Conservation (phyloP, 169 alveolate genomes). For the Plasmodium adleri region DNA sequence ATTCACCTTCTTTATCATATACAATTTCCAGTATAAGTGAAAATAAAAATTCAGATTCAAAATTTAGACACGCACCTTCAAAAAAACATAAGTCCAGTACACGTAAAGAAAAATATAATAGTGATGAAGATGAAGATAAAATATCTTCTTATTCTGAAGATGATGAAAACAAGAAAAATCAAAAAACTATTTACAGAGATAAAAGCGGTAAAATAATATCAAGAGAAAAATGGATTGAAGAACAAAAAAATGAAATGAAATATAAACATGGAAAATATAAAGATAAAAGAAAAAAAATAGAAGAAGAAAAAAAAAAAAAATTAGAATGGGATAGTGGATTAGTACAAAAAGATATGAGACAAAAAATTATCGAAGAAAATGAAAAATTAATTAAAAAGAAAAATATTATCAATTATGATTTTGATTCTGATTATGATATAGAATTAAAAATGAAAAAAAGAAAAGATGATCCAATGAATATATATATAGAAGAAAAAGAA, state of each 20-base stretch:
- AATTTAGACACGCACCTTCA: neutral
- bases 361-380: constrained; percentile 47
- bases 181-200: constrained; percentile 43
- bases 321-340: constrained; percentile 68
- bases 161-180: neutral
- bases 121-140: neutral
- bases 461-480: constrained; percentile 76
- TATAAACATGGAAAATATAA: neutral
- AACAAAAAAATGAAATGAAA: constrained; percentile 14
- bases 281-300: neutral
- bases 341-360: constrained; percentile 58
- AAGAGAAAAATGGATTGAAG: constrained; percentile 62
- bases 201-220: constrained; percentile 69
- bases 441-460: constrained; percentile 51
- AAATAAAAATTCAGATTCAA: neutral
- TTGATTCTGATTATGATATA: constrained; percentile 63
- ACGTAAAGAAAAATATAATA: neutral
- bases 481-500: constrained; percentile 5
- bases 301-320: constrained; percentile 10
- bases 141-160: neutral
- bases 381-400: constrained; percentile 39
- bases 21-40: neutral
- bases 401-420: constrained; percentile 66
- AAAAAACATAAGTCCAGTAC: neutral
- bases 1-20: neutral